Evolutionary conservation across 2,329 filamentous ascomycete species (phyloP).

Genomic region (Diaporthe velutina): DNA sequence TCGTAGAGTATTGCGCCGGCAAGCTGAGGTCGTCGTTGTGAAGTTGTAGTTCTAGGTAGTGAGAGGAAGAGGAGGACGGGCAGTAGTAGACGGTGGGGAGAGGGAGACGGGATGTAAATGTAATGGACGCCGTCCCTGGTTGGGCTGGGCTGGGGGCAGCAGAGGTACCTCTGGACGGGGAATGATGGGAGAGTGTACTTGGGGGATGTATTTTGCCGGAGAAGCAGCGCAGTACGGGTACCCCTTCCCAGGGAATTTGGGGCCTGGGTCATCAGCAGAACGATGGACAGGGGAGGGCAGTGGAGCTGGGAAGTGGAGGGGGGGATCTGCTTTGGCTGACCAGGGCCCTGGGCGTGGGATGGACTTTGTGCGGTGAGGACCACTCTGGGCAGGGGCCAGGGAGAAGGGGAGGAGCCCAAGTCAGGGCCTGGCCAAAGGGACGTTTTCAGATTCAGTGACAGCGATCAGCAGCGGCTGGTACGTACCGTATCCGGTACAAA

Average conservation of each 20-base stretch:
- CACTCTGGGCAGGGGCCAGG: constrained; percentile 29
- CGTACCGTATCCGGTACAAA: constrained; percentile 31
- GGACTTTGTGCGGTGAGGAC: constrained; percentile 33
- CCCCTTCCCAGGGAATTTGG: constrained; percentile 29
- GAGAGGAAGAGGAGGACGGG: constrained; percentile 34
- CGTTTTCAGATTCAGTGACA: constrained; percentile 31
- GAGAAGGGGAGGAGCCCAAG: constrained; percentile 31
- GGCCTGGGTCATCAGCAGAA: constrained; percentile 29
- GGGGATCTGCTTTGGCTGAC: constrained; percentile 34
- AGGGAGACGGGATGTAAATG: constrained; percentile 43
- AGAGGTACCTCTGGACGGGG: constrained; percentile 30
- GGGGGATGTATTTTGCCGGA: constrained; percentile 31
- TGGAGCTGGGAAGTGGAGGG: constrained; percentile 30
- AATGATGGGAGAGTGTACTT: constrained; percentile 41
- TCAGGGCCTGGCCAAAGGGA: constrained; percentile 30
- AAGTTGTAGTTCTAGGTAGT: constrained; percentile 35
- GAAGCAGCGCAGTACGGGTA: constrained; percentile 25
- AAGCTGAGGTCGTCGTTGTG: constrained; percentile 25
- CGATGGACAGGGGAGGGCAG: constrained; percentile 24
- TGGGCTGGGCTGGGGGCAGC: constrained; percentile 35
- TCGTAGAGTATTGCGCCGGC: neutral
- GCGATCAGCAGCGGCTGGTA: neutral
- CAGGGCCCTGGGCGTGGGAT: constrained; percentile 32
- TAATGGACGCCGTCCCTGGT: constrained; percentile 42
- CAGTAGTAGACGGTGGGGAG: constrained; percentile 37